phyloP scores from a whole-genome alignment of 2,329 filamentous ascomycete genomes.

The Malbranchea zuffiana region DNA sequence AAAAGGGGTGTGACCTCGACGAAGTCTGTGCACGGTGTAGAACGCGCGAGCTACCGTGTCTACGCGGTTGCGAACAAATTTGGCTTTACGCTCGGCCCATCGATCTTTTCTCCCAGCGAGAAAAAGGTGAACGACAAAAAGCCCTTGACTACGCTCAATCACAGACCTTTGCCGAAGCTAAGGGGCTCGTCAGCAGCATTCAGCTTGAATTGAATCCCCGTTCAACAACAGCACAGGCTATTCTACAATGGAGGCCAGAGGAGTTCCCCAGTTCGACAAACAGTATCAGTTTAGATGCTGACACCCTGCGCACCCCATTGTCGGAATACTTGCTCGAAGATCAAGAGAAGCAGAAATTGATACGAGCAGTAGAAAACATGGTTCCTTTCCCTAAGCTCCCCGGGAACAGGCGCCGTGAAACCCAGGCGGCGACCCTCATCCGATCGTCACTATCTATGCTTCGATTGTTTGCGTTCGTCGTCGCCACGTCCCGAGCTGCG shows the following conservation, averaged over 20 bases:
- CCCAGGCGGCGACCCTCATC: slow-evolving; percentile 11
- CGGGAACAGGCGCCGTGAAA: too few species aligned
- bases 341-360: too few species aligned
- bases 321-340: too few species aligned
- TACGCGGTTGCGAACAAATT: slow-evolving; percentile 17
- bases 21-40: slow-evolving; percentile 18
- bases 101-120: neutral
- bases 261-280: too few species aligned
- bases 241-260: slow-evolving; percentile 15
- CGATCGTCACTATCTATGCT: slow-evolving; percentile 13
- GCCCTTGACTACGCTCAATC: slow-evolving; percentile 5
- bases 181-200: slow-evolving; percentile 7
- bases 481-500: slow-evolving; percentile 11
- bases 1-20: slow-evolving; percentile 19
- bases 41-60: slow-evolving; percentile 14
- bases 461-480: slow-evolving; percentile 14
- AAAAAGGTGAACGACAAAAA: neutral
- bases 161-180: slow-evolving; percentile 10
- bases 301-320: too few species aligned
- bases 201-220: slow-evolving; percentile 3
- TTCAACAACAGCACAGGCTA: slow-evolving; percentile 2
- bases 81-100: slow-evolving; percentile 11
- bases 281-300: too few species aligned
- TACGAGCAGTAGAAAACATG: too few species aligned
- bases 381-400: too few species aligned